Evolutionary conservation across 306 rosid genomes (phyloP).

Genomic region (Fagus sylvatica): DNA sequence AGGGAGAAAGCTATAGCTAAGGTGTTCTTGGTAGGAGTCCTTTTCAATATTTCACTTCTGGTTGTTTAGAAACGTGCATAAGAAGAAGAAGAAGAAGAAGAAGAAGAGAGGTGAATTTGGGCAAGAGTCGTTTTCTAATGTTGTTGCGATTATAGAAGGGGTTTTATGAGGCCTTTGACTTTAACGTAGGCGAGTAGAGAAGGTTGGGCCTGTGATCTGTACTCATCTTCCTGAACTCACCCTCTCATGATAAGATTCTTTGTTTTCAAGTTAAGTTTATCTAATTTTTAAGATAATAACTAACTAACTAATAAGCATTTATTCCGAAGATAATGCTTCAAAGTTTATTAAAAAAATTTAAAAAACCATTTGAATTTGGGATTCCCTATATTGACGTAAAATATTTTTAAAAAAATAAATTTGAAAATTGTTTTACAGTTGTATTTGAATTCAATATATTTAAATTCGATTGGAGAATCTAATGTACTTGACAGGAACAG

Average conservation of each 20-base stretch:
- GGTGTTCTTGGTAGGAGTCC: constrained; percentile 35
- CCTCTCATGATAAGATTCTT: not conserved
- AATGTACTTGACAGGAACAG: too few species aligned
- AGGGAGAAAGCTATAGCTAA: not conserved
- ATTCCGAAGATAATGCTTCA: too few species aligned
- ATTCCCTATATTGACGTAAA: too few species aligned
- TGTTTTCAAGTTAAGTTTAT: not conserved
- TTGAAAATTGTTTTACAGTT: too few species aligned
- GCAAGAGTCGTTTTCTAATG: constrained; percentile 27
- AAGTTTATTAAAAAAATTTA: too few species aligned
- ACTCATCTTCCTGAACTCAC: too few species aligned
- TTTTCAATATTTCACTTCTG: constrained; percentile 29
- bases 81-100: not conserved
- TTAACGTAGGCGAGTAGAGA: not conserved
- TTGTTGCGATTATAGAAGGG: constrained; percentile 21
- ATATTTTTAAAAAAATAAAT: too few species aligned
- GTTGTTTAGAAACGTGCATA: not conserved
- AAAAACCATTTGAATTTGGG: too few species aligned
- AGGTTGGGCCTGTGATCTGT: constrained; percentile 28
- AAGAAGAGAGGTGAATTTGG: not conserved
- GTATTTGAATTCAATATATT: too few species aligned
- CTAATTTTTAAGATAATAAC: not conserved
- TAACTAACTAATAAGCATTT: too few species aligned
- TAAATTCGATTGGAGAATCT: too few species aligned
- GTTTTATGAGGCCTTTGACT: not conserved